A percentile compares a stretch with the other conserved stretches of the same genome.
Evolutionary conservation across 148 eudicot genomes (phyloP).

Genomic region (Chenopodium berlandieri): DNA sequence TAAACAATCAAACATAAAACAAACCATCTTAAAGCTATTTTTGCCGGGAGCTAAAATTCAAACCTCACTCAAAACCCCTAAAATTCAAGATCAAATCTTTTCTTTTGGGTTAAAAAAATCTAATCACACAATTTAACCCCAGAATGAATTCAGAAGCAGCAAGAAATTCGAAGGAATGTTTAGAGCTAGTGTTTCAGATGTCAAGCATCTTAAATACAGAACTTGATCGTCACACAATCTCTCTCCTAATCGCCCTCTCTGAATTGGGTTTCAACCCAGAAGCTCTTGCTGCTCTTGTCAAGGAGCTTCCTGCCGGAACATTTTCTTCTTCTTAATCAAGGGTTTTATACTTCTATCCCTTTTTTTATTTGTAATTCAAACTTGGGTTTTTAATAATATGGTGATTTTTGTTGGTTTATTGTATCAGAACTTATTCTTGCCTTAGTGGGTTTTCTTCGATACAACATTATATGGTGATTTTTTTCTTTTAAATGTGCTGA

Average conservation of each 20-base stretch:
- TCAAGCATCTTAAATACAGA: conserved; percentile 75
- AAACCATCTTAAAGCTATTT: too few relatives aligned
- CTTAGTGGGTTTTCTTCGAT: not conserved
- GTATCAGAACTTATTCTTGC: not conserved
- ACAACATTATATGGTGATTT: not conserved
- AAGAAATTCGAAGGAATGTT: conserved; percentile 56
- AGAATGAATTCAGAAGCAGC: conserved; percentile 62
- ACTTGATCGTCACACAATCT: conserved; percentile 73
- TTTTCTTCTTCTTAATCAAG: not conserved
- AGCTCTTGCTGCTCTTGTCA: conserved; percentile 70
- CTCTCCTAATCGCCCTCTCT: conserved; percentile 64
- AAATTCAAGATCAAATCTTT: not conserved
- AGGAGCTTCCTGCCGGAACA: conserved; percentile 40
- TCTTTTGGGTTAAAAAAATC: not conserved
- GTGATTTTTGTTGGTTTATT: not conserved
- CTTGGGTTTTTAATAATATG: not conserved
- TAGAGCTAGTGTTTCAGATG: conserved; percentile 64
- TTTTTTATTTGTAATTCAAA: not conserved
- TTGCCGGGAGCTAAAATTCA: not conserved
- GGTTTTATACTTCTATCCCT: not conserved
- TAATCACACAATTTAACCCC: not conserved
- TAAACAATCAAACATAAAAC: too few relatives aligned
- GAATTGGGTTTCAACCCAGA: conserved; percentile 77
- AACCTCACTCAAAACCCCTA: not conserved
- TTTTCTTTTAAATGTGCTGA: not conserved